Base-by-base conservation (phyloP, 306 rosid genomes). In the Quercus dentata region DNA sequence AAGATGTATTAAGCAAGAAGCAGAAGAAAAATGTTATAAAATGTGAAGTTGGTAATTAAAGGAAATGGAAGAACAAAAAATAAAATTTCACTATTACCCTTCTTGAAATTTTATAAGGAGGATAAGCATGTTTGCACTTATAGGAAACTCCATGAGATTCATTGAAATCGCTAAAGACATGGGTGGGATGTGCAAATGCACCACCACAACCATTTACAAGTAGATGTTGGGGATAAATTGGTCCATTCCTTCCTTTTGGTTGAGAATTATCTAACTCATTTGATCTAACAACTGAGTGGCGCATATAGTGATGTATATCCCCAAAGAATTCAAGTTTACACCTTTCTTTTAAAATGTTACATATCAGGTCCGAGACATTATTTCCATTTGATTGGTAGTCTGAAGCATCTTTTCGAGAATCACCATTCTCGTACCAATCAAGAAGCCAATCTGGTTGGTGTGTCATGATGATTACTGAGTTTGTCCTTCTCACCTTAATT, bases 161-260 rank as follows among this genome's bases (percentile, higher is more conserved):
- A 44, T 83, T 80, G 69, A 95, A 91, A 80, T 88, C 82, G 61
- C 88, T 62, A 80, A 95, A 95, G 49, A 92, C 96, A 83, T 95
- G 99, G 80, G 99, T 95, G 75, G 99, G 99, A 81, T 95, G 99
- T 72, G 88, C 80, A 90, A 90, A 95, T 56, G 99, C 99, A 72
- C 99, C 99, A 73, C 99, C 99, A 75, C 97, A 95, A 65, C 99
- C 99, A 87, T 95, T 95, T 75, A 95, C 93, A 74, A 95, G 87
- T 69, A 95, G 91, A 86, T 95, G 99, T 57, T 88, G 98, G 57
- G 87, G 87, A 72, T 87, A 88, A 61, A 86, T 85, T 79, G 90
- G 87, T 14, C 7, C 17, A 49, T 49, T 49, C 54, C 1, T 4
- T 31, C 13, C 11, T 11, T 23, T 27, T 9, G 7, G 2, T 0